Percentiles rank a stretch among this genome's conserved stretches.
Conservation (phyloP, 208 protist genomes). For the Crithidia acanthocephali region DNA sequence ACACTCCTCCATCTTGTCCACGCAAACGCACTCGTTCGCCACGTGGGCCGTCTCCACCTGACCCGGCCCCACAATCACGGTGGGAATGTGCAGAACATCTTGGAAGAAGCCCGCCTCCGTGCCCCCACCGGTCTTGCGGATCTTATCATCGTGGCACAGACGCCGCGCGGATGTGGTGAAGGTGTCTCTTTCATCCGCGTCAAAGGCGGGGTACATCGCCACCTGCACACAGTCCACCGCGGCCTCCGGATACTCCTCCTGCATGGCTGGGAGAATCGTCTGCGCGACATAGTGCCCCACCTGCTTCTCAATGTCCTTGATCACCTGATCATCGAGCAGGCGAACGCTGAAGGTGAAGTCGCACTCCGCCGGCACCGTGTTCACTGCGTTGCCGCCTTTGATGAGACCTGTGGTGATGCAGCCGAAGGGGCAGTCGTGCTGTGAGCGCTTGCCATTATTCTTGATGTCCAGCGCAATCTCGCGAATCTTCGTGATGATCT, state of each 20-base stretch:
- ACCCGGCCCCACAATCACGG: constrained; percentile 40
- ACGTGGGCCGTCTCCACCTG: constrained; percentile 34
- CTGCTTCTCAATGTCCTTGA: constrained; percentile 19
- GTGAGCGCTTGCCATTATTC: constrained; percentile 26
- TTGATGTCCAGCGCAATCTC: constrained; percentile 39
- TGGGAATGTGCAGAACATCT: constrained; percentile 37
- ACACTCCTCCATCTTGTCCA: constrained; percentile 25
- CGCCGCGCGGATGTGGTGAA: constrained; percentile 35
- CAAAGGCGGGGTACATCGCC: constrained; percentile 22
- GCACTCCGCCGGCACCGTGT: constrained; percentile 51
- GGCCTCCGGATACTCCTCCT: constrained; percentile 34
- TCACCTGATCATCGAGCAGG: constrained; percentile 17
- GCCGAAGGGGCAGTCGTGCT: constrained; percentile 31
- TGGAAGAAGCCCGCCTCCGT: constrained; percentile 61
- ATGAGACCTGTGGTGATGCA: constrained; percentile 44
- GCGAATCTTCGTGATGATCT: constrained; percentile 47
- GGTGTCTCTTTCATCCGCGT: constrained; percentile 27
- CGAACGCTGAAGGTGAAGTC: constrained; percentile 46
- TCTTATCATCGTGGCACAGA: not conserved
- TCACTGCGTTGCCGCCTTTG: constrained; percentile 46
- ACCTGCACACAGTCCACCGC: constrained; percentile 18
- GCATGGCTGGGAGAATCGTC: constrained; percentile 34
- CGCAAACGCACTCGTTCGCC: constrained; percentile 36
- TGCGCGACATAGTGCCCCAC: constrained; percentile 36
- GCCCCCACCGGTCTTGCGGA: constrained; percentile 28